Percentiles rank a stretch among this genome's conserved stretches.
Conservation (phyloP, 2,329 filamentous ascomycete species). For the Fusarium oxysporum region DNA sequence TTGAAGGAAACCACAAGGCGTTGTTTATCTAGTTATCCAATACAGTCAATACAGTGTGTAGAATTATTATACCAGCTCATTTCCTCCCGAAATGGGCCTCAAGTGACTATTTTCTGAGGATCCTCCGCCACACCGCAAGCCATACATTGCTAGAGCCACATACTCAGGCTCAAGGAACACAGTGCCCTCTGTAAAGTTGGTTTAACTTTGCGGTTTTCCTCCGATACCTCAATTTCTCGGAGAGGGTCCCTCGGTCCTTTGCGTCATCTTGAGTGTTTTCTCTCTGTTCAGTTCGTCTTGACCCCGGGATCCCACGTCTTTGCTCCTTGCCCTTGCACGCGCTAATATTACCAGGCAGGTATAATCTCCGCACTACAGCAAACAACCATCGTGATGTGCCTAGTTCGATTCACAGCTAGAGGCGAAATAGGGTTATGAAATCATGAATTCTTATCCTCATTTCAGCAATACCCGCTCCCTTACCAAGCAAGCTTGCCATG, state of each 20-base stretch:
- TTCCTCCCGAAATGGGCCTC: conserved; percentile 10
- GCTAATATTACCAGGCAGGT: conserved; percentile 28
- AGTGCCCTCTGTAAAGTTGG: neutral
- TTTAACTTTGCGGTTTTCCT: neutral
- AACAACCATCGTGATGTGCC: conserved; percentile 35
- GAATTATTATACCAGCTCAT: conserved; percentile 14
- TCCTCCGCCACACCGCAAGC: conserved; percentile 25
- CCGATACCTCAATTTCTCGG: neutral
- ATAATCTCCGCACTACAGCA: conserved; percentile 42
- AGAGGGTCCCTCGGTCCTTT: conserved; percentile 15
- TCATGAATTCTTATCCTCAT: neutral
- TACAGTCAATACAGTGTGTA: neutral
- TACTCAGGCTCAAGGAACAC: neutral
- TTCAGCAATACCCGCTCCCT: neutral
- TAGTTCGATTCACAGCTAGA: conserved; percentile 22
- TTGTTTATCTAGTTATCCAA: neutral
- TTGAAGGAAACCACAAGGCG: conserved; percentile 2
- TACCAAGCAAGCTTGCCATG: neutral
- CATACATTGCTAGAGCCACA: conserved; percentile 17
- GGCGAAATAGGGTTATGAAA: neutral
- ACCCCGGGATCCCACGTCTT: conserved; percentile 28
- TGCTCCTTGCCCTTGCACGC: conserved; percentile 32
- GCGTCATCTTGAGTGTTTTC: conserved; percentile 32
- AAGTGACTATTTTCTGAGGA: neutral
- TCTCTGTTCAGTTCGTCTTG: neutral